Evolutionary conservation across 1,284 basidiomycete species (phyloP), one percentile per base, ranked within the genome.

Genomic region (Malassezia nana): DNA sequence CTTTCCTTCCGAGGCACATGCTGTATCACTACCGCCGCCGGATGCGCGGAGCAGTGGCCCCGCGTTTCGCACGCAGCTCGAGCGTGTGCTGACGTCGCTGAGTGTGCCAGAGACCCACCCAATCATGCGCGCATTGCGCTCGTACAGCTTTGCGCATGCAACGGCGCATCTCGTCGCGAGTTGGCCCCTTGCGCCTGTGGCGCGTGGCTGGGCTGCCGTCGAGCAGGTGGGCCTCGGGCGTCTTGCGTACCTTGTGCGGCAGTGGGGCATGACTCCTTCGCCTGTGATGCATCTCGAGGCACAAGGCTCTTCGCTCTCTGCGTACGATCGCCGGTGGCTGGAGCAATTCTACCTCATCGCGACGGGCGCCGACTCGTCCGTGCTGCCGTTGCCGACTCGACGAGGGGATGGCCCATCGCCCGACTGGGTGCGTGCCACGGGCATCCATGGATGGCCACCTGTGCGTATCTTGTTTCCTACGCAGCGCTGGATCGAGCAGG

Each of bases 321-420:
- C 59, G 18, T 64, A 69, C 50, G 61, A 66, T 22, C 28, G 52
- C 2, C 63, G 62, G 32, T 73, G 70, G 70, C 47, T 73, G 4
- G 65, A 72, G 45, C 66, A 72, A 24, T 69, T 73, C 35, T 64
- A 69, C 49, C 4, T 67, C 16, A 39, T 71, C 0, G 64, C 67
- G 0, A 52, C 58, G 1, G 69, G 68, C 6, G 33, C 59, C 6
- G 39, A 65, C 32, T 57, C 56, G 9, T 32, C 55, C 6, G 51
- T 50, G 8, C 43, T 67, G 44, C 65, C 65, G n/a, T 33, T 67
- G 12, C 15, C 32, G 3, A 3, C 40, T 6, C n/a, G 29, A 16
- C 29, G 41, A 9, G 29, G 25, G 1, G 46, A 47, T 3, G 28
- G 38, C 13, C 29, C 48, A 12, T 50, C 47, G 6, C 47, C 26